phyloP scores from a whole-genome alignment of 148 eudicot genomes.

The Rhododendron molle region DNA sequence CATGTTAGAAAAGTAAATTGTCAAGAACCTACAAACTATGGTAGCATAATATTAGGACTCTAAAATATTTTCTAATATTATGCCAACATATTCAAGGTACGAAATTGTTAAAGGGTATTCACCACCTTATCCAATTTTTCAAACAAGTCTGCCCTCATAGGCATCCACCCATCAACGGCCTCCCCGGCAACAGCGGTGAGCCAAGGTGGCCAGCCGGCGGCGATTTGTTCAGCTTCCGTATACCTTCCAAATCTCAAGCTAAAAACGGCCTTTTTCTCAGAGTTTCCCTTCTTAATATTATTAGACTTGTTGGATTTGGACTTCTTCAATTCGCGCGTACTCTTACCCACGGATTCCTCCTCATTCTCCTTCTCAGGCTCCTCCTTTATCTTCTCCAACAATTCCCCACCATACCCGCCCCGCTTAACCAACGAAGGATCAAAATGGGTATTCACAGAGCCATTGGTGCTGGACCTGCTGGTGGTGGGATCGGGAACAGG shows the following conservation, averaged over 20 bases:
- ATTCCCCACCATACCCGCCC: constrained; percentile 13
- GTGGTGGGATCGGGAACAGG: constrained; percentile 25
- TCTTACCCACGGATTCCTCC: constrained; percentile 11
- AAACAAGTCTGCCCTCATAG: constrained; percentile 50
- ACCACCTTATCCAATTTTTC: constrained; percentile 68
- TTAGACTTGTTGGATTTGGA: neutral
- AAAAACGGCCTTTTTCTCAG: constrained; percentile 26
- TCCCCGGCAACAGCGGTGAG: constrained; percentile 61
- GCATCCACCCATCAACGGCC: constrained; percentile 70
- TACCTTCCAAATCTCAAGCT: constrained; percentile 56
- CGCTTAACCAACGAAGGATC: constrained; percentile 7
- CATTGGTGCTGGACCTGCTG: constrained; percentile 3
- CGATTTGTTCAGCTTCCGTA: constrained; percentile 42
- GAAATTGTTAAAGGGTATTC: constrained; percentile 10
- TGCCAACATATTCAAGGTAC: neutral
- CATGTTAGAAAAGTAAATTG: neutral
- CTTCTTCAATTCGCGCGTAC: constrained; percentile 9
- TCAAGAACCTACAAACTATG: neutral
- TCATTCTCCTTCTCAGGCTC: constrained; percentile 25
- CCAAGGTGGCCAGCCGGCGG: constrained; percentile 81
- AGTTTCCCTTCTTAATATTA: constrained; percentile 7
- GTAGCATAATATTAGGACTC: neutral
- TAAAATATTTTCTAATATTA: too few relatives aligned
- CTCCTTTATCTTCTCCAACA: constrained; percentile 40
- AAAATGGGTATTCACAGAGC: constrained; percentile 18